These are phyloP conservation scores for Eucalyptus regnans DNA, from an alignment of 345 rosid genomes.

Conservation along the genomic window DNA sequence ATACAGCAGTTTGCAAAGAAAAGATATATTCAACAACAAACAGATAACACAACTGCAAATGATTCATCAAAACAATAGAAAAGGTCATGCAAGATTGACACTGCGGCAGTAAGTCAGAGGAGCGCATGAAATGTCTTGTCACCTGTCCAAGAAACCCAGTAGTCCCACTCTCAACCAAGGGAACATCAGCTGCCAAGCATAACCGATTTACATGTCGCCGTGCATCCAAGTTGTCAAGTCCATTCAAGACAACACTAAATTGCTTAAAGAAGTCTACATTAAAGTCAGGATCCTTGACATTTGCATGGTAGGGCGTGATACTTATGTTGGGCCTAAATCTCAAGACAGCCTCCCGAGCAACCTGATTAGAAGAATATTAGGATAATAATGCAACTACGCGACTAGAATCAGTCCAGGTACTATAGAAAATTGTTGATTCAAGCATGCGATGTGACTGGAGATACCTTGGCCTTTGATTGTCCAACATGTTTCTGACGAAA, in stretches of 20 bases:
- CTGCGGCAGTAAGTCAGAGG: background rate
- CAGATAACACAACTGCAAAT: background rate
- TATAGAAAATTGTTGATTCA: background rate
- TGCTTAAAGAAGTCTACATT: slow-evolving; percentile 90
- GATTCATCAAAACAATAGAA: background rate
- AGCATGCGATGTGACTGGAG: background rate
- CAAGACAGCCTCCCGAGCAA: slow-evolving; percentile 93
- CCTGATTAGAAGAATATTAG: slow-evolving; percentile 31
- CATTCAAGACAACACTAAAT: slow-evolving; percentile 88
- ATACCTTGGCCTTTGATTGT: slow-evolving; percentile 93
- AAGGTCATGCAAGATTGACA: background rate
- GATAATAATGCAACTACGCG: background rate
- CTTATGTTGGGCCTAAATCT: slow-evolving; percentile 83
- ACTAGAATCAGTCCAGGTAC: background rate
- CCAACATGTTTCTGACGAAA: slow-evolving; percentile 95
- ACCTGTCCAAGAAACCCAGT: slow-evolving; percentile 99
- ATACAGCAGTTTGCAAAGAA: background rate
- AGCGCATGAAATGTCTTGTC: background rate
- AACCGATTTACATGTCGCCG: slow-evolving; percentile 98
- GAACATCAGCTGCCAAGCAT: slow-evolving; percentile 92
- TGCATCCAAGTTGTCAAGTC: slow-evolving; percentile 95
- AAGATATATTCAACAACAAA: background rate
- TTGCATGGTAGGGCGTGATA: slow-evolving; percentile 82
- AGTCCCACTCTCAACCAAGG: slow-evolving; percentile 98
- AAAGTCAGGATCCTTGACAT: slow-evolving; percentile 75